Conservation (phyloP, 352 stramenopile species). For the Albugo candida region DNA sequence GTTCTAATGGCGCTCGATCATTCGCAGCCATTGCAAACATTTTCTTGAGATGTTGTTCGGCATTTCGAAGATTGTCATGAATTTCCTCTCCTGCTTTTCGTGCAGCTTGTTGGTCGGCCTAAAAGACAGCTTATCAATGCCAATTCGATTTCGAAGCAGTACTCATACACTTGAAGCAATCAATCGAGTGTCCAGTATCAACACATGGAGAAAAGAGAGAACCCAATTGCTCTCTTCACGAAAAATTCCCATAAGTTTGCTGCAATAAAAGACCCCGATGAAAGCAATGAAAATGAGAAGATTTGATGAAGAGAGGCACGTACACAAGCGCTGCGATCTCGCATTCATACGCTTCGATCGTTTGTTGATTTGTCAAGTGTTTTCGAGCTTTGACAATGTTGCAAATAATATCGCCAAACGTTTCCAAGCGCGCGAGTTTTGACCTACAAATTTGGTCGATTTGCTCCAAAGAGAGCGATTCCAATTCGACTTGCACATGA, state of each 20-base stretch:
- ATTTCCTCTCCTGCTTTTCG: conserved; percentile 44
- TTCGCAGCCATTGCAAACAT: conserved; percentile 73
- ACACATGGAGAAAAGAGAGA: conserved; percentile 56
- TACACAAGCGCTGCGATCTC: conserved; percentile 61
- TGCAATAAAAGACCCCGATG: conserved; percentile 8
- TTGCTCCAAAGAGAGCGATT: conserved; percentile 22
- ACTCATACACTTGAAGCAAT: conserved; percentile 29
- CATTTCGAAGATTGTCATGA: conserved; percentile 54
- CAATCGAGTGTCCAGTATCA: conserved; percentile 63
- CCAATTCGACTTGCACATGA: conserved; percentile 17
- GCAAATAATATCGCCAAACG: conserved; percentile 37
- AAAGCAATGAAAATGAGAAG: neutral
- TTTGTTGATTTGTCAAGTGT: conserved; percentile 18
- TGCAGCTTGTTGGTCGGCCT: conserved; percentile 51
- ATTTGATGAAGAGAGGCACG: neutral
- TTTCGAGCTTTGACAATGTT: conserved; percentile 47
- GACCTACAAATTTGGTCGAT: conserved; percentile 27
- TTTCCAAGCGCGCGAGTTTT: conserved; percentile 32
- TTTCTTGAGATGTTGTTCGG: conserved; percentile 75
- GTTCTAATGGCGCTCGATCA: conserved; percentile 44
- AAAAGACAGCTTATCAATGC: conserved; percentile 2
- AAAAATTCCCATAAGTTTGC: conserved; percentile 78
- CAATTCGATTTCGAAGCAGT: neutral
- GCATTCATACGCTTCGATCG: conserved; percentile 32
- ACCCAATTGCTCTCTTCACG: conserved; percentile 71